These are phyloP conservation scores for Backusella mclennaniae DNA, from an alignment of 192 early-diverging fungal species.

Conservation along the genomic window DNA sequence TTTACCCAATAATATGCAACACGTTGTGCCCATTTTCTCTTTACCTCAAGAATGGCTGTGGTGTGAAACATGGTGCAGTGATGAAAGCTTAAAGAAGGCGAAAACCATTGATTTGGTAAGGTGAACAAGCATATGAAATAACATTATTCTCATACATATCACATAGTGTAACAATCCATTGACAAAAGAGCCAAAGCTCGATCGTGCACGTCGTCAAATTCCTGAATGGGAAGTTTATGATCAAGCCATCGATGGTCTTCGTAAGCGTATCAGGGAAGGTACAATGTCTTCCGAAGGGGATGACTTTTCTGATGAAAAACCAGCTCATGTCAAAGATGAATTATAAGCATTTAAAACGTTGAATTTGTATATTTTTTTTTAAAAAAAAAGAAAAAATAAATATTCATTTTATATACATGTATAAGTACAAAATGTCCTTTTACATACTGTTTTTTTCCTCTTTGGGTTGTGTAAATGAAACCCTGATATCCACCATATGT, in stretches of 20 bases:
- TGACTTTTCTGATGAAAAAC: background rate
- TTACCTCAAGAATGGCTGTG: constrained; percentile 98
- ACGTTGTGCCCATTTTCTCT: constrained; percentile 86
- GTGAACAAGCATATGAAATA: background rate
- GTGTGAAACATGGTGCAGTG: constrained; percentile 99
- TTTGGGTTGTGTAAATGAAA: background rate
- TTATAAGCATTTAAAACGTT: background rate
- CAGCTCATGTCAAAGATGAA: background rate
- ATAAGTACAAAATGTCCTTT: background rate
- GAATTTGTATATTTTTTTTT: background rate
- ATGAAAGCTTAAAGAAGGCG: constrained; percentile 76
- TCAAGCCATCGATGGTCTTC: constrained; percentile 44
- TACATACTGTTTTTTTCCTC: background rate
- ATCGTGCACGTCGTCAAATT: constrained; percentile 85
- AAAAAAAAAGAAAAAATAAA: background rate
- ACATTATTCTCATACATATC: background rate
- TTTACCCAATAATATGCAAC: constrained; percentile 96
- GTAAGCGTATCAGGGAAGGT: background rate
- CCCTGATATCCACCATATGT: too few species aligned
- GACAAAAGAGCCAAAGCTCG: constrained; percentile 98
- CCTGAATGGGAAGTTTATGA: constrained; percentile 95
- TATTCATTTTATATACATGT: background rate
- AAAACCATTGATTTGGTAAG: constrained; percentile 96
- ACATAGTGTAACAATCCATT: constrained; percentile 95
- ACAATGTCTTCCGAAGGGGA: background rate